Evolutionary conservation across 805 yeast genomes (phyloP).

Genomic region (Zygosaccharomyces kombuchaensis): DNA sequence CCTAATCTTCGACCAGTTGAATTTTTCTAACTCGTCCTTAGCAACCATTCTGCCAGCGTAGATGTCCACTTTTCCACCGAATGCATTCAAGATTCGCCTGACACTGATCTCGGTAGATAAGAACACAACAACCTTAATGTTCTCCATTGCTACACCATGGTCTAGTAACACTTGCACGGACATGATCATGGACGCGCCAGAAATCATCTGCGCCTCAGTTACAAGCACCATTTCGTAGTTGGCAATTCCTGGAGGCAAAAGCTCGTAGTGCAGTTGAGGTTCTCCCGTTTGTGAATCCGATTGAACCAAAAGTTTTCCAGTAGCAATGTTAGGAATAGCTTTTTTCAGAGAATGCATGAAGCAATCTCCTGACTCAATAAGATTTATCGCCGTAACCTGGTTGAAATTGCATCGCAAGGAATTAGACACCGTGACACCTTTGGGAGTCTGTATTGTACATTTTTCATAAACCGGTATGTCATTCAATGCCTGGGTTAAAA

Average conservation of each 20-base stretch:
- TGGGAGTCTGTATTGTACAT: slow-evolving; percentile 42
- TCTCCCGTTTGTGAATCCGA: slow-evolving; percentile 88
- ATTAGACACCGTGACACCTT: slow-evolving; percentile 28
- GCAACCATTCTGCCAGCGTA: slow-evolving; percentile 65
- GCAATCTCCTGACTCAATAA: slow-evolving; percentile 90
- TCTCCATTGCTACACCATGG: slow-evolving; percentile 59
- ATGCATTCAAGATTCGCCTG: slow-evolving; percentile 67
- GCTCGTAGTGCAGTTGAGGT: slow-evolving; percentile 83
- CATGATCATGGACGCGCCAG: slow-evolving; percentile 95
- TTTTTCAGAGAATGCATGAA: slow-evolving; percentile 74
- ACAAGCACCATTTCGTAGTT: slow-evolving; percentile 48
- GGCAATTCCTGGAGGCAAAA: slow-evolving; percentile 48
- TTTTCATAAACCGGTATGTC: slow-evolving; percentile 40
- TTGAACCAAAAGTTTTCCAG: slow-evolving; percentile 84
- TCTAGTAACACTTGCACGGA: slow-evolving; percentile 84
- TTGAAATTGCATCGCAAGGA: slow-evolving; percentile 36
- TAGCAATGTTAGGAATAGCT: slow-evolving; percentile 68
- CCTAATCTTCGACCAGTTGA: slow-evolving; percentile 58
- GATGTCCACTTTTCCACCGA: slow-evolving; percentile 55
- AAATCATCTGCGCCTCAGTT: slow-evolving; percentile 81
- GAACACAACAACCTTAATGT: slow-evolving; percentile 67
- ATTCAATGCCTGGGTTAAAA: slow-evolving; percentile 68
- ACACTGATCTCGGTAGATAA: slow-evolving; percentile 77
- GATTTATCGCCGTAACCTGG: slow-evolving; percentile 65
- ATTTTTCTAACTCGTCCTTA: slow-evolving; percentile 41